Evolutionary conservation across 2,329 filamentous ascomycete genomes (phyloP).

Genomic region (Pochonia chlamydosporia): DNA sequence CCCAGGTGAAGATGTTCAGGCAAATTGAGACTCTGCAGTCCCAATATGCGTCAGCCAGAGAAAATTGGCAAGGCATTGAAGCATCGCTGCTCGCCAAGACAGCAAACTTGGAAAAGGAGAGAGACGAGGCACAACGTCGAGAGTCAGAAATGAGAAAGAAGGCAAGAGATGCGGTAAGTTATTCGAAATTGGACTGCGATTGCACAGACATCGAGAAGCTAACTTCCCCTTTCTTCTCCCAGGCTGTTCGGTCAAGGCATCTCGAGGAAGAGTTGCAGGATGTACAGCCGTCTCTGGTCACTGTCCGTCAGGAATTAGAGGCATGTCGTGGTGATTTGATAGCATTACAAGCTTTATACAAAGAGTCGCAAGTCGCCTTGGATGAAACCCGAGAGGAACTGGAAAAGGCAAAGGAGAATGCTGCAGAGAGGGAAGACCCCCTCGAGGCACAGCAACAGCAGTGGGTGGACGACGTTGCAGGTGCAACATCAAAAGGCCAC

Average conservation of each 20-base stretch:
- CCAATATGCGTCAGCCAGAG: conserved; percentile 88
- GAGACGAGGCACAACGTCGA: conserved; percentile 75
- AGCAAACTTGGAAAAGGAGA: conserved; percentile 77
- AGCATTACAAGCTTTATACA: conserved; percentile 57
- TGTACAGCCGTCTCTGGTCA: conserved; percentile 56
- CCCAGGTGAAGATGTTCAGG: conserved; percentile 81
- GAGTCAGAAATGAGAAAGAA: conserved; percentile 88
- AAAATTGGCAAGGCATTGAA: conserved; percentile 98
- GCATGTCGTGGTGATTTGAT: conserved; percentile 55
- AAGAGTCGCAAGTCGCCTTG: conserved; percentile 60
- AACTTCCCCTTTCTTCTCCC: not conserved
- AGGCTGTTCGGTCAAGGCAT: conserved; percentile 60
- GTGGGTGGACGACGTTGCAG: conserved; percentile 47
- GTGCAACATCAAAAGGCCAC: conserved; percentile 31
- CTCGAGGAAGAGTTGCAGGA: conserved; percentile 81
- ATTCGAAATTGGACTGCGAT: not conserved
- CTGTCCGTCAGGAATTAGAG: conserved; percentile 57
- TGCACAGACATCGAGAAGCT: not conserved
- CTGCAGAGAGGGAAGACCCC: conserved; percentile 22
- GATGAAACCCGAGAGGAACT: conserved; percentile 46
- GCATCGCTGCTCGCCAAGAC: conserved; percentile 74
- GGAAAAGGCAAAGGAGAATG: conserved; percentile 38
- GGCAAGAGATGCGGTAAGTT: conserved; percentile 73
- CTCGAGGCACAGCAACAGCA: conserved; percentile 37
- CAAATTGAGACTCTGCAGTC: conserved; percentile 95